Evolutionary conservation across 164 flowering plant species (phyloP).

Genomic region (Piper betle): DNA sequence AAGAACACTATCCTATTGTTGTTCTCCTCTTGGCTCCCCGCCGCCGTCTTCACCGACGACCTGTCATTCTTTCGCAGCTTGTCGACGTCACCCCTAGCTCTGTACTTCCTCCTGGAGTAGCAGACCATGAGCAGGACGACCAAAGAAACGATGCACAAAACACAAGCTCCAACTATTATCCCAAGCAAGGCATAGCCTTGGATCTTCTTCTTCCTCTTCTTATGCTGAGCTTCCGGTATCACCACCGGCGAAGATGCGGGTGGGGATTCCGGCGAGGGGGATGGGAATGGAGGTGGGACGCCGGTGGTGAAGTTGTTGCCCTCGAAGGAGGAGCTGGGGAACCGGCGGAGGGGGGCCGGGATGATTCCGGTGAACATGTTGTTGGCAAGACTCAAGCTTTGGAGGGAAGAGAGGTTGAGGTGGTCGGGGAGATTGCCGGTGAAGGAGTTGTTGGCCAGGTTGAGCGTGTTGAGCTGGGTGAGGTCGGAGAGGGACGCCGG

Average conservation of each 20-base stretch:
- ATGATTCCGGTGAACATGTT: constrained; percentile 53
- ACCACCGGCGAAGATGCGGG: constrained; percentile 17
- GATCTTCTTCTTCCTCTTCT: constrained; percentile 13
- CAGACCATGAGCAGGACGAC: constrained; percentile 31
- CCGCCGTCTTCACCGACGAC: constrained; percentile 12
- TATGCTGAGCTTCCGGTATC: background rate
- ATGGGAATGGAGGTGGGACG: constrained; percentile 6
- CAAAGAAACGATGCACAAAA: constrained; percentile 22
- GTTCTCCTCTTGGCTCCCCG: constrained; percentile 31
- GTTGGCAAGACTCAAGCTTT: constrained; percentile 39
- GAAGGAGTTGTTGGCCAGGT: constrained; percentile 58
- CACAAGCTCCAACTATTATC: constrained; percentile 41
- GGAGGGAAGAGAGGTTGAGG: constrained; percentile 35
- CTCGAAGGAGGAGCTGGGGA: constrained; percentile 43
- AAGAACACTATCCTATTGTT: constrained; percentile 53
- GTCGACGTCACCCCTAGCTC: constrained; percentile 5
- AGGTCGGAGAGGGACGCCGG: constrained; percentile 52
- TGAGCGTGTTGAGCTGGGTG: constrained; percentile 36
- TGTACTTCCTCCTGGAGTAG: constrained; percentile 17
- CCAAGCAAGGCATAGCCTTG: constrained; percentile 45
- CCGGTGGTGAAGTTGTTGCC: constrained; percentile 42
- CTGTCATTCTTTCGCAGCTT: constrained; percentile 30
- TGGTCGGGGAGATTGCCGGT: constrained; percentile 65
- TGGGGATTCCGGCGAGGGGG: constrained; percentile 18
- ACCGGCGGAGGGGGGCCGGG: constrained; percentile 47